Conservation (phyloP, 768 basidiomycete genomes). For the Lepiota venenata region DNA sequence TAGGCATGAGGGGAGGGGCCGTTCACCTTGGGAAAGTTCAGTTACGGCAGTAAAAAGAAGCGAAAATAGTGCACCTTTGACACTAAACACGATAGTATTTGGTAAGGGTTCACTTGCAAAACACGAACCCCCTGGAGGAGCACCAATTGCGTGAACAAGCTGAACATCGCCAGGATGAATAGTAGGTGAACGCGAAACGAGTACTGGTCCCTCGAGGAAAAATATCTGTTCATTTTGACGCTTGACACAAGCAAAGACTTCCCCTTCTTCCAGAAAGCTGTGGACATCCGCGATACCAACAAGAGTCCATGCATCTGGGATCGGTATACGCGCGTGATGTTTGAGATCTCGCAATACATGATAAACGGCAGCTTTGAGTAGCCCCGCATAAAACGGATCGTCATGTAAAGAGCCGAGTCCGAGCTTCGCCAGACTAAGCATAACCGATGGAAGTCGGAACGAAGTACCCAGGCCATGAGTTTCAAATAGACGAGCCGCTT, state of each 20-base stretch:
- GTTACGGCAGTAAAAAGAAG: neutral
- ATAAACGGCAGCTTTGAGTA: conserved; percentile 52
- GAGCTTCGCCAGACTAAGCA: conserved; percentile 48
- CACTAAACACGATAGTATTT: conserved; percentile 69
- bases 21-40: conserved; percentile 35
- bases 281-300: conserved; percentile 74
- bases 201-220: conserved; percentile 51
- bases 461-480: conserved; percentile 54
- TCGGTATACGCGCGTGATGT: conserved; percentile 62
- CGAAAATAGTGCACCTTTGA: conserved; percentile 35
- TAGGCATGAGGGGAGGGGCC: conserved; percentile 59
- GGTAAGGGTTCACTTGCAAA: conserved; percentile 46
- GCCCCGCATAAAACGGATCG: conserved; percentile 47
- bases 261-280: conserved; percentile 42
- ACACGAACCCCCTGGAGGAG: conserved; percentile 50
- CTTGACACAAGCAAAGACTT: conserved; percentile 63
- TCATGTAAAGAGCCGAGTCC: conserved; percentile 31
- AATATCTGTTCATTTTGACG: conserved; percentile 30
- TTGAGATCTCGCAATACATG: conserved; percentile 68
- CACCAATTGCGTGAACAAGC: conserved; percentile 56
- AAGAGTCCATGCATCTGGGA: conserved; percentile 60
- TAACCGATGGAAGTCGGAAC: conserved; percentile 51
- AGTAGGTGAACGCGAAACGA: conserved; percentile 63
- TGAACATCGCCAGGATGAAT: conserved; percentile 71
- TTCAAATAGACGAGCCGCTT: conserved; percentile 50